These are phyloP conservation scores for Mycena haematopus DNA, from an alignment of 768 basidiomycete species.

Conservation along the genomic window DNA sequence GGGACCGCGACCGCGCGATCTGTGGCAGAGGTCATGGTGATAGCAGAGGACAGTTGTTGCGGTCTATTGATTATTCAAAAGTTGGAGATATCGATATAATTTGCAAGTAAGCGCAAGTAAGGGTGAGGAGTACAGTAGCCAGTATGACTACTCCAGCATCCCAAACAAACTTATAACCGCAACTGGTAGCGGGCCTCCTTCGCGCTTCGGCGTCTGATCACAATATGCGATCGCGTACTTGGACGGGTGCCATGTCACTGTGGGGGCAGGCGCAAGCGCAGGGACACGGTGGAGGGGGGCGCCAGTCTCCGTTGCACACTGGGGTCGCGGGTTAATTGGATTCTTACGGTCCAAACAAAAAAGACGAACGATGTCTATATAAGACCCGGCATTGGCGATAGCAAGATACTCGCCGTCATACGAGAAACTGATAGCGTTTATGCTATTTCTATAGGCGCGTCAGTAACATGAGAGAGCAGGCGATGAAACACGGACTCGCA, in stretches of 20 bases:
- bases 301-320: conserved; percentile 84
- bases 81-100: not conserved
- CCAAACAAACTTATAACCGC: conserved; percentile 81
- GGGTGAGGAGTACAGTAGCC: no score
- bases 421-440: conserved; percentile 80
- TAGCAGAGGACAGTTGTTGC: conserved; percentile 12
- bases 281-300: conserved; percentile 79
- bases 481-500: conserved; percentile 69
- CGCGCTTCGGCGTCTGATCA: conserved; percentile 72
- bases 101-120: no score
- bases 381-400: conserved; percentile 71
- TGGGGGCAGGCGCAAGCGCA: conserved; percentile 72
- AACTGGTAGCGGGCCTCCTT: conserved; percentile 68
- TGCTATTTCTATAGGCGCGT: conserved; percentile 59
- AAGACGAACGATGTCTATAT: conserved; percentile 80
- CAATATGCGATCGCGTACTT: conserved; percentile 84
- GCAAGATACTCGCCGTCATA: conserved; percentile 86
- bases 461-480: not conserved
- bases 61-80: not conserved
- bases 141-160: conserved; percentile 29
- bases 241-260: conserved; percentile 84
- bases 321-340: not conserved
- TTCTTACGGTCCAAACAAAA: not conserved
- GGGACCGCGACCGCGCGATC: conserved; percentile 57
- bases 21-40: conserved; percentile 37